Conservation (phyloP, 164 flowering plant species). For the Tinospora cordifolia region DNA sequence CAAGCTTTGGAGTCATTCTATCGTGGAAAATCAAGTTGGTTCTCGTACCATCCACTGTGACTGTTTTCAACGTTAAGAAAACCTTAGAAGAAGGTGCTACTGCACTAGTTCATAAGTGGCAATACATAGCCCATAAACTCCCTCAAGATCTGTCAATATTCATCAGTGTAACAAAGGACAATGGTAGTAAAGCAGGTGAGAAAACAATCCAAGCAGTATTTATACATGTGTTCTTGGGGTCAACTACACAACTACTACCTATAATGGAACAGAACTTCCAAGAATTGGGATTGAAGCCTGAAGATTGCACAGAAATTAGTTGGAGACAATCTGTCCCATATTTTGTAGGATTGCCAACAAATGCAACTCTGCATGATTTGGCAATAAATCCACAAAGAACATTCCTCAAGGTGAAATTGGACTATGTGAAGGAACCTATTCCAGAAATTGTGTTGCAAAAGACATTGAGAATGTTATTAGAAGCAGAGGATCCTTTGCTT, state of each 20-base stretch:
- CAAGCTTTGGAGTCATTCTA: too few relatives aligned
- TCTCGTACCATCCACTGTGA: constrained; percentile 8
- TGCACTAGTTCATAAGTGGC: constrained; percentile 7
- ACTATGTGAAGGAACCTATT: constrained; percentile 11
- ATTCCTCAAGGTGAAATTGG: constrained; percentile 4
- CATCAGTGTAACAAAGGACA: not conserved
- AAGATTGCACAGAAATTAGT: constrained; percentile 3
- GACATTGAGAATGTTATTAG: constrained; percentile 9
- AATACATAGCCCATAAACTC: constrained; percentile 3
- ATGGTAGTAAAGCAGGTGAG: not conserved
- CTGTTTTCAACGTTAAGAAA: not conserved
- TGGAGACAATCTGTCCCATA: not conserved
- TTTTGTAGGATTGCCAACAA: not conserved
- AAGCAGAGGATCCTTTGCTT: not conserved
- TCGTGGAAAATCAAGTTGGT: constrained; percentile 6
- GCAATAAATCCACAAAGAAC: not conserved
- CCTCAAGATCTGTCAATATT: constrained; percentile 2
- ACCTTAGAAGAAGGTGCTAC: constrained; percentile 11
- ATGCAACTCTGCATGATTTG: not conserved
- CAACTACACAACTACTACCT: not conserved
- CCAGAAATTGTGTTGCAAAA: constrained; percentile 13
- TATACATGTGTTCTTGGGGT: not conserved
- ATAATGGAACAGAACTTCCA: constrained; percentile 6
- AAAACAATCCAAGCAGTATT: not conserved
- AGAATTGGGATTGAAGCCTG: constrained; percentile 7